Evolutionary conservation across 2,329 filamentous ascomycete genomes (phyloP), one percentile per base, ranked within the genome.

Genomic region (Xylariaceae sp.): DNA sequence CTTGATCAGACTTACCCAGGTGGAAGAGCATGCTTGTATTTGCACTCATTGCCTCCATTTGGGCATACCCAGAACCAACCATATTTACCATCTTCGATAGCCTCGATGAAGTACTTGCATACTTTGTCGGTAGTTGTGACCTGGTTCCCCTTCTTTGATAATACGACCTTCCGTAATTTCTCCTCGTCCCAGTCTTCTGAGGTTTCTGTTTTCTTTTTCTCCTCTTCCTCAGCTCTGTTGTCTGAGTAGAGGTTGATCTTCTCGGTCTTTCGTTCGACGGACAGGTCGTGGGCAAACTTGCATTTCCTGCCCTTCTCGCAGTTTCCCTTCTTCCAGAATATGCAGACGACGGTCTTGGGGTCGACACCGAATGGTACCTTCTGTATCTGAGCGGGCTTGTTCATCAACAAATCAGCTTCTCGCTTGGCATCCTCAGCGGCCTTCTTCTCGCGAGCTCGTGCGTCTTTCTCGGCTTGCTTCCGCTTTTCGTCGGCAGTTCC

Each of bases 21-120:
- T 58, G 94, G 93, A 60, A 98, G 77, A 61, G 87, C 90, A 68
- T 98, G 93, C 71, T 87, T 91, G 67, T 98, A 98, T 85, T 93
- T 97, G 86, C 93, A 98, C 70, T 95, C 88, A 65, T 98, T 86
- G 53, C 88, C 92, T 55, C 90, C 91, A 63, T 97, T 97, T 37
- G 93, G 93, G 78, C 93, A 98, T 48, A 83, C 77, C 93, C 93
- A 98, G 72, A 98, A 97, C 93, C 93, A 98, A 52, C 93, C 93
- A 62, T 98, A 98, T 70, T 97, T 98, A 61, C 90, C 88, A 64
- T 98, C 93, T 71, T 98, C 93, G 52, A 98, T 93, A 21, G 93
- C 93, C 57, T 91, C 85, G 65, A 97, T 93, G 67, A 98, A 98
- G 75, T 74, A 95, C 71, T 97, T 98, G 88, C 93, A 98, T 56